Evolutionary conservation across 2,329 filamentous ascomycete species (phyloP), one percentile per base, ranked within the genome.

Genomic region (Penicillium expansum): DNA sequence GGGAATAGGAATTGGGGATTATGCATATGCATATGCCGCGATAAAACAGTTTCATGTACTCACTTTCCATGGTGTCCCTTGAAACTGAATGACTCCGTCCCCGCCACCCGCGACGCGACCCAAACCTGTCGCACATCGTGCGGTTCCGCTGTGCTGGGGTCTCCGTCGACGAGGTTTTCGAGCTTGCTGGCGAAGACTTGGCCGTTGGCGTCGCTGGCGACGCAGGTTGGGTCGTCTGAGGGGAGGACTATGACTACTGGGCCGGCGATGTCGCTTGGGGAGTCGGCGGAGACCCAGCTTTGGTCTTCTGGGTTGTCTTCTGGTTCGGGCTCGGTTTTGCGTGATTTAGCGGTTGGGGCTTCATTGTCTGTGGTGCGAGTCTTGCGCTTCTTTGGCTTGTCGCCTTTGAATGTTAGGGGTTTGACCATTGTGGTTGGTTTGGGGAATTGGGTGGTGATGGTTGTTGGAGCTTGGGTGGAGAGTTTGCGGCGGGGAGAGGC

Each of bases 101-200:
- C 93, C 0, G 88, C 84, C 13, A 97, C 87, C 63, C 83, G 84
- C 66, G 89, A 96, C 58, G 90, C 91, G 62, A 97, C 85, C 90
- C 93, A 99, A 16, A 99, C 94, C 78, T 97, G 92, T 59, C 93
- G 82, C 58, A 97, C 92, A 73, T 97, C 92, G 74, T 97, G 92
- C 48, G 94, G 94, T 76, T 99, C 94, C 9, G 93, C 91, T 5
- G 86, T 96, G n/a, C 82, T 74, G 3, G 90, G 84, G 70, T 96
- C 89, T 27, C 81, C 86, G 56, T 97, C 92, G 58, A 96, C 83
- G 35, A 96, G 87, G 71, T 97, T 97, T 79, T 96, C 91, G 48
- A 99, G 79, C 14, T 82, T 78, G 65, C 89, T 86, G 5, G 90
- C 82, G 74, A 96, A 99, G 16, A 97, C 88, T 69, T 89, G 90